Percentiles rank a stretch among this genome's conserved stretches.
These are phyloP conservation scores for Podaxis carcinomalis DNA, from an alignment of 768 basidiomycete genomes.

Conservation along the genomic window DNA sequence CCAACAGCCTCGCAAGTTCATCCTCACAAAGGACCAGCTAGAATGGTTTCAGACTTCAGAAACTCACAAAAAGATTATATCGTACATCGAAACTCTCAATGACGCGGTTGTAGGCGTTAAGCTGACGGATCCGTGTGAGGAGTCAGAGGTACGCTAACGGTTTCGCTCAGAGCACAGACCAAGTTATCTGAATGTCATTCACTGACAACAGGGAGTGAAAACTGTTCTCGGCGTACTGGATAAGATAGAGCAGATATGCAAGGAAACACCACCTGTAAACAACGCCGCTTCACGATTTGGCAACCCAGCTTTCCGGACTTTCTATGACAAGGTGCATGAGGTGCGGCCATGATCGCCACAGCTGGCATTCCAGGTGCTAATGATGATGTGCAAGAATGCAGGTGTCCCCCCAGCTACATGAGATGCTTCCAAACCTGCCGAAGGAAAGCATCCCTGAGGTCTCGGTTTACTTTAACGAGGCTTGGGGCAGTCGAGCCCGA, in stretches of 20 bases:
- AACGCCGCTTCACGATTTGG: slow-evolving; percentile 92
- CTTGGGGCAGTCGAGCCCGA: slow-evolving; percentile 88
- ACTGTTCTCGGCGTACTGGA: slow-evolving; percentile 64
- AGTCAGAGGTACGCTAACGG: slow-evolving; percentile 51
- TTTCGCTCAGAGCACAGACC: not conserved
- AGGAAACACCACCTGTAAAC: slow-evolving; percentile 78
- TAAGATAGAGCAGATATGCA: slow-evolving; percentile 59
- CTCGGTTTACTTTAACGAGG: slow-evolving; percentile 74
- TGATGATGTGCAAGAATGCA: slow-evolving; percentile 21
- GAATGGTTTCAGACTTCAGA: slow-evolving; percentile 74
- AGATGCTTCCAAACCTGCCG: slow-evolving; percentile 51
- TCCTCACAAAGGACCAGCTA: slow-evolving; percentile 75
- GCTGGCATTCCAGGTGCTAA: not conserved
- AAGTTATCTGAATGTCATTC: slow-evolving; percentile 4
- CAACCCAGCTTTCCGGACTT: slow-evolving; percentile 92
- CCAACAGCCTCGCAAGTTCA: slow-evolving; percentile 59
- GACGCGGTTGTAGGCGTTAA: slow-evolving; percentile 71
- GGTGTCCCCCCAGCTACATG: slow-evolving; percentile 57
- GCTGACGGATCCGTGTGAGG: slow-evolving; percentile 56
- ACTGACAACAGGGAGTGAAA: slow-evolving; percentile 47
- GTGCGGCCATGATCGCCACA: slow-evolving; percentile 30
- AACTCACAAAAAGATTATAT: slow-evolving; percentile 63
- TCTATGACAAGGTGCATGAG: slow-evolving; percentile 78
- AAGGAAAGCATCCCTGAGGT: slow-evolving; percentile 61
- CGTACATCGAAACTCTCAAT: slow-evolving; percentile 75